Evolutionary conservation across 352 stramenopile genomes (phyloP), one percentile per base, ranked within the genome.

Genomic region (Peronospora tabacina): DNA sequence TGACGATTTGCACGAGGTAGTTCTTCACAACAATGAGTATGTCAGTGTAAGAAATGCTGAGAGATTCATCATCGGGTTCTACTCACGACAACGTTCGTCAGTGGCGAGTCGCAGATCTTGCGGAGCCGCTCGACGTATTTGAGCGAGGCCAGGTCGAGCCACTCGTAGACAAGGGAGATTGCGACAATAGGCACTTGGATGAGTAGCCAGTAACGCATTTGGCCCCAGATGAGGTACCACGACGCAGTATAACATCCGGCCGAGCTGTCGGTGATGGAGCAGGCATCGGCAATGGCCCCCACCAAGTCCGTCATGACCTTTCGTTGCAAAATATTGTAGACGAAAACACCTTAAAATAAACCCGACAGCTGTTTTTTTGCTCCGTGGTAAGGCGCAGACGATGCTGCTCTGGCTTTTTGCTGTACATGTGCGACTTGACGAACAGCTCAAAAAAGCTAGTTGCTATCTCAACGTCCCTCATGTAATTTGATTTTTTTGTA

Each of bases 141-240:
- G 41, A 76, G 63, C 37, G 70, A 81, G 13, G 75, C 53, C 37
- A 87, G 41, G 49, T 93, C 77, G 54, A 93, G 79, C 79, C 79
- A 93, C 55, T 89, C 77, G 54, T 83, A 90, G 48, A 85, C 64
- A 48, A 90, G 67, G 9, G 79, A 85, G 46, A 88, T 30, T 13
- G 61, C 75, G 22, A 87, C 41, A 10, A 91, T 64, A 12, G 82
- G 77, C 39, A 77, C 44, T 54, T 93, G 82, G 30, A 90, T 68
- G 19, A 90, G 75, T 54, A 85, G 56, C 75, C 75, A 93, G 44
- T 79, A 84, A 44, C 75, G 80, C 15, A 90, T 52, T 55, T 93
- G 82, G 61, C 82, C 71, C 67, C 79, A 85, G 13, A 90, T 67
- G 48, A 93, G 72, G 54, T 75, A 78, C 82, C 82, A 93, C 24